Percentiles rank a stretch among this genome's conserved stretches.
Conservation (phyloP, 2,329 filamentous ascomycete genomes). For the Colletotrichum higginsianum region DNA sequence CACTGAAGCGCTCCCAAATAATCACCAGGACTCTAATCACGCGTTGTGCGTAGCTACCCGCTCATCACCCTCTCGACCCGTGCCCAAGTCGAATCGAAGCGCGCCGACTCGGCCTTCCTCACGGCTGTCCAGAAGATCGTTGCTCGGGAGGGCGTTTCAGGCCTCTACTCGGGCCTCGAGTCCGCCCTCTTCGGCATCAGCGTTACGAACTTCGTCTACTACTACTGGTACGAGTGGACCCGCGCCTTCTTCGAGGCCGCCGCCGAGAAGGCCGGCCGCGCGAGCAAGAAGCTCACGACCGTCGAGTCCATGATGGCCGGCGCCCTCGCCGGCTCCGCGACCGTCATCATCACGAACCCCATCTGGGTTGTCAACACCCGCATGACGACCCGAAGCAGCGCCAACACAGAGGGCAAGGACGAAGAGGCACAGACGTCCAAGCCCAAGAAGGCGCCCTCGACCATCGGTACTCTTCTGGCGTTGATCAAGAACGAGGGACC, state of each 20-base stretch:
- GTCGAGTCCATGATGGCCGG: slow-evolving; percentile 96
- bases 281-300: slow-evolving; percentile 87
- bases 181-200: slow-evolving; percentile 97
- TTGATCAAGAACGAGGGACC: slow-evolving; percentile 89
- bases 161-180: slow-evolving; percentile 93
- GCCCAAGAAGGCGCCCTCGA: slow-evolving; percentile 73
- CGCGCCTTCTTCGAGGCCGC: slow-evolving; percentile 87
- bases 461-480: slow-evolving; percentile 84
- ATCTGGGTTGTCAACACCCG: slow-evolving; percentile 99
- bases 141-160: slow-evolving; percentile 88
- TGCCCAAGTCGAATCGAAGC: slow-evolving; percentile 97
- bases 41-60: slow-evolving; percentile 77
- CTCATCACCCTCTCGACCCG: slow-evolving; percentile 97
- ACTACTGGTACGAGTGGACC: slow-evolving; percentile 99
- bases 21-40: slow-evolving; percentile 28
- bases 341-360: slow-evolving; percentile 95
- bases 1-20: background rate
- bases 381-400: slow-evolving; percentile 86
- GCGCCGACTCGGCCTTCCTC: slow-evolving; percentile 87
- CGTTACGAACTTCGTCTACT: slow-evolving; percentile 99
- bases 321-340: slow-evolving; percentile 92
- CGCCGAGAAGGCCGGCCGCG: slow-evolving; percentile 79
- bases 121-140: slow-evolving; percentile 89
- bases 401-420: slow-evolving; percentile 49
- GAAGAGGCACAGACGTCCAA: slow-evolving; percentile 59